Evolutionary conservation across 129 eudicot genomes (phyloP).

Genomic region (Centella asiatica): DNA sequence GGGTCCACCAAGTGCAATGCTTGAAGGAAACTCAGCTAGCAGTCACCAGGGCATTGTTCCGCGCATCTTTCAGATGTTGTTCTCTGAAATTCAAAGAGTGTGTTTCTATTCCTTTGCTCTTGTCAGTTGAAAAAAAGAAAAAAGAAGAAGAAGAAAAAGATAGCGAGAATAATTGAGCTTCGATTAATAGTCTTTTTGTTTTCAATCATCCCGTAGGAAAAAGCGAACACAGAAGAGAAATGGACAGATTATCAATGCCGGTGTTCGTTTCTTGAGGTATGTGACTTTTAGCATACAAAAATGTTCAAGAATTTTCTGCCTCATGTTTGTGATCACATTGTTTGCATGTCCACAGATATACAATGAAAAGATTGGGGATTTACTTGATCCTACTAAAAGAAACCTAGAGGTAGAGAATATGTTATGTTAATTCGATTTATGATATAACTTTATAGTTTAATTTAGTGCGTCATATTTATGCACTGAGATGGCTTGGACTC

Average conservation of each 20-base stretch:
- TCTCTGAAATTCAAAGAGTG: slow-evolving; percentile 78
- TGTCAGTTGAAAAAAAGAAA: slow-evolving; percentile 2
- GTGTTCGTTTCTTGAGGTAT: slow-evolving; percentile 94
- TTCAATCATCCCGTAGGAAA: slow-evolving; percentile 36
- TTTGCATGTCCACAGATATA: slow-evolving; percentile 44
- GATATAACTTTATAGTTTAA: slow-evolving; percentile 10
- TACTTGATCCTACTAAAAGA: slow-evolving; percentile 88
- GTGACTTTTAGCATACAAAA: slow-evolving; percentile 7
- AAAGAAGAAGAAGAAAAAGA: background rate
- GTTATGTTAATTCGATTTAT: background rate
- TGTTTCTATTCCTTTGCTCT: slow-evolving; percentile 11
- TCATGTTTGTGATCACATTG: background rate
- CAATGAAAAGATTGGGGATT: slow-evolving; percentile 82
- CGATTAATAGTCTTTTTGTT: background rate
- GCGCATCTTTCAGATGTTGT: slow-evolving; percentile 71
- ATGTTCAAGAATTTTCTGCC: background rate
- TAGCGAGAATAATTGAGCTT: background rate
- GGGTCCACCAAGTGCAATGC: slow-evolving; percentile 98
- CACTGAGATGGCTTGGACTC: slow-evolving; percentile 7
- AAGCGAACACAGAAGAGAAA: slow-evolving; percentile 53
- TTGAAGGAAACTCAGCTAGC: slow-evolving; percentile 48
- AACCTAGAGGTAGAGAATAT: slow-evolving; percentile 54
- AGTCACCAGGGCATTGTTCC: slow-evolving; percentile 86
- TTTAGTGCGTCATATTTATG: background rate
- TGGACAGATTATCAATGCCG: slow-evolving; percentile 81